phyloP scores from a whole-genome alignment of 257 asterid genomes.

The Nicotiana tomentosiformis region DNA sequence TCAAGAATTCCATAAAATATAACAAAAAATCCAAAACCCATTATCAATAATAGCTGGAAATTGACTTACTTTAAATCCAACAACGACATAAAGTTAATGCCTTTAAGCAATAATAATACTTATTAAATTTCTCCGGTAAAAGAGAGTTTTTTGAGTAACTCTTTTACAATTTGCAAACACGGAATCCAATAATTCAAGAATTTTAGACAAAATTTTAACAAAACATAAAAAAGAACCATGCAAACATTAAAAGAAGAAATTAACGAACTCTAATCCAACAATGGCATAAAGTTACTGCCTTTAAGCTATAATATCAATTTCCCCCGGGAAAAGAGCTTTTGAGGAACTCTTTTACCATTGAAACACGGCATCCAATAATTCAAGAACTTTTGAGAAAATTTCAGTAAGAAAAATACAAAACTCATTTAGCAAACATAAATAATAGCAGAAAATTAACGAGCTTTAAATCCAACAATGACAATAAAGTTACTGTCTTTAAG shows the following conservation, averaged over 20 bases:
- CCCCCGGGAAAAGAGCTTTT: neutral
- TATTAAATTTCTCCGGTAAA: too few relatives aligned
- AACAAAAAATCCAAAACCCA: too few relatives aligned
- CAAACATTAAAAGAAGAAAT: too few relatives aligned
- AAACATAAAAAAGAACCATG: too few relatives aligned
- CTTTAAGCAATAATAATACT: too few relatives aligned
- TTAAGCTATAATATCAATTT: neutral
- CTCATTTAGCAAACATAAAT: neutral
- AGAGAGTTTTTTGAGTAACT: too few relatives aligned
- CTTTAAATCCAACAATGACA: neutral
- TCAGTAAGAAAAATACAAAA: neutral
- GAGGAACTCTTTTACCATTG: neutral
- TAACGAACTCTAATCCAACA: too few relatives aligned
- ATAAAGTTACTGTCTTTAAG: neutral
- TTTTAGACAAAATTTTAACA: too few relatives aligned
- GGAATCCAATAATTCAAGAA: too few relatives aligned
- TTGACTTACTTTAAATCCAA: neutral
- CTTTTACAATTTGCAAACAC: too few relatives aligned
- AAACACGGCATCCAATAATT: neutral
- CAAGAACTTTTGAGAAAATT: neutral
- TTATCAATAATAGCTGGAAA: neutral
- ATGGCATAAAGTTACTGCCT: neutral
- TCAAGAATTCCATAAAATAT: neutral
- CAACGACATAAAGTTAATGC: too few relatives aligned
- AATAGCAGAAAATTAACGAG: neutral